Evolutionary conservation across 2,329 filamentous ascomycete species (phyloP).

Genomic region (Aspergillus fumigatiaffinis): DNA sequence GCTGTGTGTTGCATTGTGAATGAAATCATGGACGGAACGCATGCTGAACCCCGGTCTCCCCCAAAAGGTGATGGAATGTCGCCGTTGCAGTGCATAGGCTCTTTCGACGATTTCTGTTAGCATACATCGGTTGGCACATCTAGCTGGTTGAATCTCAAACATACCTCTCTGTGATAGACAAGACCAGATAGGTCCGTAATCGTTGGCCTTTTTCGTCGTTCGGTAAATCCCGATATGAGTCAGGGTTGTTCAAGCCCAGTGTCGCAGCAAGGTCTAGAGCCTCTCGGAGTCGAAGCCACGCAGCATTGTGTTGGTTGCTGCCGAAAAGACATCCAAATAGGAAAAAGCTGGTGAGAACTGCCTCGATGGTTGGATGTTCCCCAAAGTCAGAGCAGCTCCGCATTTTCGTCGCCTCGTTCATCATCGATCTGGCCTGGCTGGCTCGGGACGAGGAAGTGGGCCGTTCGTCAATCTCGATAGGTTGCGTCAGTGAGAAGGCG

Average conservation of each 20-base stretch:
- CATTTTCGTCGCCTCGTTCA: slow-evolving; percentile 44
- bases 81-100: slow-evolving; percentile 42
- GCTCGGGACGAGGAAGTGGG: slow-evolving; percentile 32
- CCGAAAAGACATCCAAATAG: slow-evolving; percentile 69
- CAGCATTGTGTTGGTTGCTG: slow-evolving; percentile 69
- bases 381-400: slow-evolving; percentile 40
- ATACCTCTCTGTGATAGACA: slow-evolving; percentile 36
- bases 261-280: slow-evolving; percentile 48
- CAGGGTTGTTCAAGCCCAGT: slow-evolving; percentile 38
- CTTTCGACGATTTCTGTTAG: slow-evolving; percentile 16
- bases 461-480: slow-evolving; percentile 42
- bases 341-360: slow-evolving; percentile 67
- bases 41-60: slow-evolving; percentile 39
- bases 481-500: slow-evolving; percentile 44
- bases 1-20: slow-evolving; percentile 33
- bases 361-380: slow-evolving; percentile 39
- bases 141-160: slow-evolving; percentile 10
- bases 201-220: slow-evolving; percentile 38
- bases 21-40: slow-evolving; percentile 39
- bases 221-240: slow-evolving; percentile 34
- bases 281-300: slow-evolving; percentile 74
- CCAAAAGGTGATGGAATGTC: slow-evolving; percentile 41
- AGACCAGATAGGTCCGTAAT: slow-evolving; percentile 33
- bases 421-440: slow-evolving; percentile 39
- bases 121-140: background rate